A percentile compares a stretch with the other conserved stretches of the same genome.
Conservation (phyloP, 768 basidiomycete species). For the Hirschioporus abietinus region DNA sequence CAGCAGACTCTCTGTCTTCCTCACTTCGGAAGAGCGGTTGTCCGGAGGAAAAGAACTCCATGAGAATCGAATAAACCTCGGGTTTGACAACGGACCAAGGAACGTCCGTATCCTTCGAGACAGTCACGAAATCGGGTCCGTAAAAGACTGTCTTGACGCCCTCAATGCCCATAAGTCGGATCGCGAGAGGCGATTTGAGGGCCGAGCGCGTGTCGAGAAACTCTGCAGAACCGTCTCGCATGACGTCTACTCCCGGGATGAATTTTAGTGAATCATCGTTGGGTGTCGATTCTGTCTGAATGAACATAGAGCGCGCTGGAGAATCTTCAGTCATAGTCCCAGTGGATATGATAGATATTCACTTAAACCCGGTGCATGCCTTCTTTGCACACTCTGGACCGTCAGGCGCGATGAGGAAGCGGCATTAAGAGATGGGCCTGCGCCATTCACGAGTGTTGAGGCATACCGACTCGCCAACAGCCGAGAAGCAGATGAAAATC, state of each 20-base stretch:
- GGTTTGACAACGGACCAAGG: slow-evolving; percentile 92
- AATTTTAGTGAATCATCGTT: slow-evolving; percentile 98
- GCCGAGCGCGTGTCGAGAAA: slow-evolving; percentile 88
- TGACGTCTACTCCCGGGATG: slow-evolving; percentile 87
- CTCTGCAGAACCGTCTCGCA: slow-evolving; percentile 86
- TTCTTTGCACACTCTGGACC: neutral
- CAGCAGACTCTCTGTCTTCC: slow-evolving; percentile 73
- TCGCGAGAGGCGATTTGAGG: slow-evolving; percentile 88
- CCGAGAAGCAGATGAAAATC: neutral
- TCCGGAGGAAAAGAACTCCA: slow-evolving; percentile 97
- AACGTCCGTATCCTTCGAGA: slow-evolving; percentile 83
- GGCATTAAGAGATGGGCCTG: slow-evolving; percentile 29
- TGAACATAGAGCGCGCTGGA: slow-evolving; percentile 88
- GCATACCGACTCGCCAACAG: neutral
- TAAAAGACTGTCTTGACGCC: slow-evolving; percentile 89
- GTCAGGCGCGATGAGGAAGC: slow-evolving; percentile 21
- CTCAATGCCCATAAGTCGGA: slow-evolving; percentile 90
- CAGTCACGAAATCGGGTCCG: slow-evolving; percentile 97
- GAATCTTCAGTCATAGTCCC: neutral
- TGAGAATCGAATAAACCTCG: slow-evolving; percentile 91
- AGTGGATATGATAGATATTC: slow-evolving; percentile 6
- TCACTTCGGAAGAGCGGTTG: slow-evolving; percentile 80
- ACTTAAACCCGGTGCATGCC: slow-evolving; percentile 12
- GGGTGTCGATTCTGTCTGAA: slow-evolving; percentile 95
- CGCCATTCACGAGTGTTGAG: neutral